Base-by-base conservation (phyloP, 2,329 filamentous ascomycete genomes). In the Cladophialophora psammophila region DNA sequence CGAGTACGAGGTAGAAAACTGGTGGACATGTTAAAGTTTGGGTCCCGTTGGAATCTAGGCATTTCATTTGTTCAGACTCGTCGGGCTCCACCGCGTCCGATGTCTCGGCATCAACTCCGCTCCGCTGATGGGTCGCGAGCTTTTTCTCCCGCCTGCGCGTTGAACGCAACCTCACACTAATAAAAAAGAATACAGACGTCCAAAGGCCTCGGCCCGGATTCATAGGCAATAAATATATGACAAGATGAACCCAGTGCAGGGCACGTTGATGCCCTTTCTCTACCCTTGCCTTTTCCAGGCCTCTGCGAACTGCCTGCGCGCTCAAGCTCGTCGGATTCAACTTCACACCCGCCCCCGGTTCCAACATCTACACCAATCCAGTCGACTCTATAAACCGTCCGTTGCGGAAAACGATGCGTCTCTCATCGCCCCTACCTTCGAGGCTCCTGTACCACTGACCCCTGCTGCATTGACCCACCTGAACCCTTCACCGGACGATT, bases 401-500 rank as follows among this genome's bases (percentile, higher is more conserved):
- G 45, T 64, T 32, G 55, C 66, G 34, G 66, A 66, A 56, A 72
- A 69, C 64, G 72, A 74, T 69, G 66, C 35, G 48, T 67, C 65
- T 68, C 60, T 64, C 15, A 57, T 56, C 34, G 42, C 64, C 18
- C 48, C 64, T 10, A 67, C 67, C 13, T 55, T 66, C 48, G 69
- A 69, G 18, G 62, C 69, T 34, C 60, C 72, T 54, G 40, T 71
- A 32, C 64, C 70, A 18, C 58, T 71, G 36, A 36, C 72, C 34
- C 64, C 75, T 26, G 18, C 58, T 32, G 67, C 69, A 65, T 74
- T 67, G 31, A 61, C 67, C 5, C 90, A 90, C 70, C 86, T 97
- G 20, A 91, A 97, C 76, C 94, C 94, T 2, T 77, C 87, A 0
- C 93, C 94, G 0, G 90, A 93, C 74, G 93, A 97, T 78, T 98